A percentile compares a stretch with the other conserved stretches of the same genome.
Conservation (phyloP, 495 filamentous ascomycete species). For the Tuber calosporum region DNA sequence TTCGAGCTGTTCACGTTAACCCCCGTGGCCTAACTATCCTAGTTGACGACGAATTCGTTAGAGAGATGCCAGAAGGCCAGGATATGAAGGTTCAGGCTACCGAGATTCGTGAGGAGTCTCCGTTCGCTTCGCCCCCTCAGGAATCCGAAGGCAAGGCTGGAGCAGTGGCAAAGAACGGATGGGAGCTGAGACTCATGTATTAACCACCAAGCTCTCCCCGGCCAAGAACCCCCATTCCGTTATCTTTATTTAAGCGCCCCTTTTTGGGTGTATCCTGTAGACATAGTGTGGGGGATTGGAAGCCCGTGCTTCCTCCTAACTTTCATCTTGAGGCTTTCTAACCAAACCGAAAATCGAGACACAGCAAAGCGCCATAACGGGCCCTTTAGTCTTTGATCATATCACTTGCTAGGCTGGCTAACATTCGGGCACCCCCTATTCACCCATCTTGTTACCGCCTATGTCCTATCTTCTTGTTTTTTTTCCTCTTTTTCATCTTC, state of each 20-base stretch:
- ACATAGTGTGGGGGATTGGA: constrained; percentile 13
- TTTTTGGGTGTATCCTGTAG: constrained; percentile 2
- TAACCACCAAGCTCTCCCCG: constrained; percentile 12
- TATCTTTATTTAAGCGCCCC: constrained; percentile 9
- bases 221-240: background rate
- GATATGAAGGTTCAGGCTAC: constrained; percentile 60
- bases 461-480: background rate
- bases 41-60: constrained; percentile 83
- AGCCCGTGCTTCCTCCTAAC: constrained; percentile 6
- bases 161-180: constrained; percentile 45
- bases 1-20: constrained; percentile 63
- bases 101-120: constrained; percentile 37
- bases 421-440: constrained; percentile 23
- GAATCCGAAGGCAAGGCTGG: constrained; percentile 42
- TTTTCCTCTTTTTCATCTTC: background rate
- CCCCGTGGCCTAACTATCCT: constrained; percentile 69
- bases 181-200: constrained; percentile 39
- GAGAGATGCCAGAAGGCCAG: constrained; percentile 80
- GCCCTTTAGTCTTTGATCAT: constrained; percentile 12
- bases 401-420: constrained; percentile 18
- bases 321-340: background rate
- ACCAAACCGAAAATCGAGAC: constrained; percentile 11
- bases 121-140: constrained; percentile 38
- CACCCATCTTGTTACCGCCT: background rate
- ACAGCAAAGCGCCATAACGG: constrained; percentile 6